phyloP scores from a whole-genome alignment of 2,329 filamentous ascomycete species.

The Clonostachys rosea region DNA sequence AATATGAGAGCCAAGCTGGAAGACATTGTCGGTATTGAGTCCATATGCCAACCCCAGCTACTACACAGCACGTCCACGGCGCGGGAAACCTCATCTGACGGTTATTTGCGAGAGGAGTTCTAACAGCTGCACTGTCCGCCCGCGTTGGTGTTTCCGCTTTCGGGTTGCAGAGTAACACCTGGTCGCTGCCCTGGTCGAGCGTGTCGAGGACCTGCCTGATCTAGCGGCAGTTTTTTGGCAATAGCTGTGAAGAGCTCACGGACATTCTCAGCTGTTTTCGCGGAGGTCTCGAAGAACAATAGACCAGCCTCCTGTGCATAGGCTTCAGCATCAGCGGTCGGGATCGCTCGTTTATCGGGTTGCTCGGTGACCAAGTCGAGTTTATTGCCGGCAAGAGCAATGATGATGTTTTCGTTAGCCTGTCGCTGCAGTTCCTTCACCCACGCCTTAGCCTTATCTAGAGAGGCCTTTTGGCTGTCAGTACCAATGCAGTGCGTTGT shows the following conservation, averaged over 20 bases:
- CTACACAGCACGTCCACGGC: too few relatives aligned
- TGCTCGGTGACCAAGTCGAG: conserved; percentile 91
- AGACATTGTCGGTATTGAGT: conserved; percentile 1
- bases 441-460: conserved; percentile 99
- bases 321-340: conserved; percentile 85
- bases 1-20: conserved; percentile 15
- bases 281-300: conserved; percentile 97
- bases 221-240: conserved; percentile 93
- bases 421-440: conserved; percentile 98
- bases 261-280: conserved; percentile 96
- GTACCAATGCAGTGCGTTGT: background rate
- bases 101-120: background rate
- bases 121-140: conserved; percentile 54
- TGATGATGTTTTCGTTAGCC: conserved; percentile 99
- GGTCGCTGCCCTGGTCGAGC: conserved; percentile 61
- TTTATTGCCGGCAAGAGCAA: conserved; percentile 96
- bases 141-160: conserved; percentile 53
- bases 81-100: too few relatives aligned
- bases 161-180: conserved; percentile 51
- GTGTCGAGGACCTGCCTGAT: conserved; percentile 90
- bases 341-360: conserved; percentile 91
- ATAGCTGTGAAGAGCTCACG: conserved; percentile 95
- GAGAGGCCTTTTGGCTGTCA: conserved; percentile 62
- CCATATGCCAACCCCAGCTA: too few relatives aligned
- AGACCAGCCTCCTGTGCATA: conserved; percentile 92